These are phyloP conservation scores for Agrocybe pediades DNA, from an alignment of 768 basidiomycete genomes.

Conservation along the genomic window DNA sequence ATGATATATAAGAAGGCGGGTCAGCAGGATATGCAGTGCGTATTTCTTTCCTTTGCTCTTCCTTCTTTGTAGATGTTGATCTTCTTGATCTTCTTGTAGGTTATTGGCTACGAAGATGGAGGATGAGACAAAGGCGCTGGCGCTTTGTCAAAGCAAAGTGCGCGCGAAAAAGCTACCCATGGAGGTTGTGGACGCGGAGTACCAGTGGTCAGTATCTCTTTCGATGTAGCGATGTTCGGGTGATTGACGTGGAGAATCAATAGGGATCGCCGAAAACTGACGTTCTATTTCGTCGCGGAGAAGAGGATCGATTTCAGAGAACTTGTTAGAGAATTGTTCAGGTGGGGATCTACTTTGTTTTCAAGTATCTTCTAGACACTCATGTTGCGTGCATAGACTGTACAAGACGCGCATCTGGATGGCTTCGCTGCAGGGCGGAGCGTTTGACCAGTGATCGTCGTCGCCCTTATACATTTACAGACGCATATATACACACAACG, in stretches of 20 bases:
- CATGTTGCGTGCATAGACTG: constrained; percentile 43
- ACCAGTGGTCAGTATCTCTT: constrained; percentile 77
- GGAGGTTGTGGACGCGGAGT: constrained; percentile 98
- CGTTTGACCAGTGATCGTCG: constrained; percentile 36
- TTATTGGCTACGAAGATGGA: constrained; percentile 79
- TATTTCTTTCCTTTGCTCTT: constrained; percentile 15
- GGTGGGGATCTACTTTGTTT: constrained; percentile 44
- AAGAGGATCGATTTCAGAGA: constrained; percentile 96
- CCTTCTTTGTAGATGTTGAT: background rate
- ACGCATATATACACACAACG: background rate
- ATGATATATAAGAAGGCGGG: constrained; percentile 91
- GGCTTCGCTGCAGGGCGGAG: constrained; percentile 72
- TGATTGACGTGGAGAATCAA: background rate
- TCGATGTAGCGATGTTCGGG: background rate
- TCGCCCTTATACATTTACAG: background rate
- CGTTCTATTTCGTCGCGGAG: constrained; percentile 97
- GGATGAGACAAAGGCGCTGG: constrained; percentile 91
- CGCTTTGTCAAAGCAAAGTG: constrained; percentile 90
- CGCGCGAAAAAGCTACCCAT: constrained; percentile 93
- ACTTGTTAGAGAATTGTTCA: constrained; percentile 91
- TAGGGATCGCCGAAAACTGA: constrained; percentile 97
- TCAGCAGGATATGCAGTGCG: constrained; percentile 75
- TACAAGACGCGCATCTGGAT: constrained; percentile 98
- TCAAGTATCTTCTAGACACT: background rate
- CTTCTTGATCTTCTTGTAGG: constrained; percentile 34